Conservation (phyloP, 164 flowering plant species). For the Litsea cubeba region DNA sequence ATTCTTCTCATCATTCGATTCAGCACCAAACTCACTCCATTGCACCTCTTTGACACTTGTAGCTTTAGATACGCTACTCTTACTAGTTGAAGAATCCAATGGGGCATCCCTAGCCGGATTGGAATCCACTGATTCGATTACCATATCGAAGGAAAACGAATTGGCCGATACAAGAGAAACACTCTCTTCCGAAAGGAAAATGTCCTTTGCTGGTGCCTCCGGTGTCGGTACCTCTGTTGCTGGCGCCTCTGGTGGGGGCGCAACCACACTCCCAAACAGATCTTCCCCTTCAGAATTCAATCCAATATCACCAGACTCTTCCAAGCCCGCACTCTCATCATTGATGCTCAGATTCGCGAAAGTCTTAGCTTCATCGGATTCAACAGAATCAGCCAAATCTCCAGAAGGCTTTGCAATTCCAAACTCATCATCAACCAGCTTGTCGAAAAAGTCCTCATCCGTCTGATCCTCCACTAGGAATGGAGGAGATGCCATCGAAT, state of each 20-base stretch:
- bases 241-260: background rate
- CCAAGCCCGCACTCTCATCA: conserved; percentile 14
- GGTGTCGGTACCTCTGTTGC: conserved; percentile 8
- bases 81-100: conserved; percentile 12
- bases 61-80: conserved; percentile 26
- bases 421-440: conserved; percentile 45
- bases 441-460: conserved; percentile 54
- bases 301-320: conserved; percentile 8
- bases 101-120: conserved; percentile 13
- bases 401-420: conserved; percentile 12
- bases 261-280: background rate
- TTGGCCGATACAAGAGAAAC: conserved; percentile 20
- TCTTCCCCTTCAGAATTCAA: conserved; percentile 7
- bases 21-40: conserved; percentile 69
- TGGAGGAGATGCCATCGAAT: conserved; percentile 38
- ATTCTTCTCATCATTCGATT: conserved; percentile 22
- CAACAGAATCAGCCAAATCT: conserved; percentile 9
- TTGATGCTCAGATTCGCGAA: conserved; percentile 25
- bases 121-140: conserved; percentile 16
- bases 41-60: conserved; percentile 69
- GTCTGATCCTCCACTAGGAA: conserved; percentile 50
- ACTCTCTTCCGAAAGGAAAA: conserved; percentile 15
- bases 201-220: conserved; percentile 13
- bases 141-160: conserved; percentile 20
- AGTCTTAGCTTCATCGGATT: conserved; percentile 28